Percentiles rank a stretch among this genome's conserved stretches.
Evolutionary conservation across 1,139 yeast genomes (phyloP).

Genomic region (Nakaseomyces bracarensis): DNA sequence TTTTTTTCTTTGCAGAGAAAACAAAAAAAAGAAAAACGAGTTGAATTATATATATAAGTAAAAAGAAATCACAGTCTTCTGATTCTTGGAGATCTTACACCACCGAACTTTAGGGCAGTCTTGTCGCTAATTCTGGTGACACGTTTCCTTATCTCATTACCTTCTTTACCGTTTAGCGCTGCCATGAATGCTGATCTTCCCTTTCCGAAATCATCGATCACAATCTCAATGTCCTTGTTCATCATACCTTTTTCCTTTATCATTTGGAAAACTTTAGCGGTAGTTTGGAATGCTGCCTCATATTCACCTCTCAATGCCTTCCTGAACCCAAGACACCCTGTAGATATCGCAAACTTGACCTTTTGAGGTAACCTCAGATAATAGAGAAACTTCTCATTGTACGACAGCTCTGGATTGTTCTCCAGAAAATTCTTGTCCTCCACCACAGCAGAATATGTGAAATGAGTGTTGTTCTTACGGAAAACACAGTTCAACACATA

Average conservation of each 20-base stretch:
- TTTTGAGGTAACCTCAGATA: conserved; percentile 75
- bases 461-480: conserved; percentile 73
- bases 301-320: conserved; percentile 81
- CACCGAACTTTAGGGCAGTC: conserved; percentile 85
- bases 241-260: conserved; percentile 55
- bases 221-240: conserved; percentile 57
- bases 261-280: conserved; percentile 60
- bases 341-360: conserved; percentile 54
- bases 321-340: conserved; percentile 70
- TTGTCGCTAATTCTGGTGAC: conserved; percentile 66
- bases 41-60: neutral
- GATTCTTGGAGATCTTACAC: conserved; percentile 73
- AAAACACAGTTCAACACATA: conserved; percentile 73
- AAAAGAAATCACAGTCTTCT: conserved; percentile 55
- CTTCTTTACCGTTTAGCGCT: conserved; percentile 87
- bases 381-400: conserved; percentile 70
- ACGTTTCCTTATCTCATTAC: conserved; percentile 53
- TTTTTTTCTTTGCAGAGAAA: neutral
- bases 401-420: conserved; percentile 49
- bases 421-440: conserved; percentile 54
- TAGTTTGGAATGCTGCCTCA: conserved; percentile 89
- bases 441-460: conserved; percentile 64
- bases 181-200: conserved; percentile 83
- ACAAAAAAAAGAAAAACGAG: neutral
- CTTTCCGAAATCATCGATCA: conserved; percentile 75